Percentiles rank a stretch among this genome's conserved stretches.
Conservation (phyloP, 2,329 filamentous ascomycete genomes). For the Phaeosphaeriaceae sp. region DNA sequence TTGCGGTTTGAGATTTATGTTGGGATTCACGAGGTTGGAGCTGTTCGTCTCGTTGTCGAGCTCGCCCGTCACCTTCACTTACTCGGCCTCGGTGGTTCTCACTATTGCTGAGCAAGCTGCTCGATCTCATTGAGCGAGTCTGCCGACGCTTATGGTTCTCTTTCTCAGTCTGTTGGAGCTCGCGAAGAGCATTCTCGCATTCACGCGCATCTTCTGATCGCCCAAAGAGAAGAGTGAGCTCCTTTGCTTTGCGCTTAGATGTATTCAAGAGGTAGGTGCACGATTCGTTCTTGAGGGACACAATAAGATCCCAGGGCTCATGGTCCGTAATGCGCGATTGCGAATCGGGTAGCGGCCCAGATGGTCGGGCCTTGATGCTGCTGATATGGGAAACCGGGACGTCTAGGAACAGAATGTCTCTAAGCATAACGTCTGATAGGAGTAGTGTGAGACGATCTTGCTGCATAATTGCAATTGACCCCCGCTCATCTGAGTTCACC, state of each 20-base stretch:
- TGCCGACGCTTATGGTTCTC: neutral
- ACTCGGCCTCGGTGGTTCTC: no score
- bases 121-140: no score
- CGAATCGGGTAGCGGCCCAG: slow-evolving; percentile 25
- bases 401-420: slow-evolving; percentile 33
- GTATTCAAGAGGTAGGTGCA: slow-evolving; percentile 35
- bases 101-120: no score
- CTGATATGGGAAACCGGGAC: slow-evolving; percentile 34
- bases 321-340: slow-evolving; percentile 19
- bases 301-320: slow-evolving; percentile 29
- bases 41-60: no score
- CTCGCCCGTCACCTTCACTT: no score
- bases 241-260: slow-evolving; percentile 15
- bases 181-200: slow-evolving; percentile 10
- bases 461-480: slow-evolving; percentile 26
- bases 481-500: slow-evolving; percentile 13
- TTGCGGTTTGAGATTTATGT: no score
- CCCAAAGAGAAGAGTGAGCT: slow-evolving; percentile 31
- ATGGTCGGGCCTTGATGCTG: slow-evolving; percentile 10
- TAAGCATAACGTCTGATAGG: slow-evolving; percentile 17
- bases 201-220: slow-evolving; percentile 25
- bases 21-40: no score
- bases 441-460: slow-evolving; percentile 29
- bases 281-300: slow-evolving; percentile 17
- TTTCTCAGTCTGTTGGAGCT: neutral